Conservation (phyloP, 371 early-diverging fungal species). For the Mucor piriformis region DNA sequence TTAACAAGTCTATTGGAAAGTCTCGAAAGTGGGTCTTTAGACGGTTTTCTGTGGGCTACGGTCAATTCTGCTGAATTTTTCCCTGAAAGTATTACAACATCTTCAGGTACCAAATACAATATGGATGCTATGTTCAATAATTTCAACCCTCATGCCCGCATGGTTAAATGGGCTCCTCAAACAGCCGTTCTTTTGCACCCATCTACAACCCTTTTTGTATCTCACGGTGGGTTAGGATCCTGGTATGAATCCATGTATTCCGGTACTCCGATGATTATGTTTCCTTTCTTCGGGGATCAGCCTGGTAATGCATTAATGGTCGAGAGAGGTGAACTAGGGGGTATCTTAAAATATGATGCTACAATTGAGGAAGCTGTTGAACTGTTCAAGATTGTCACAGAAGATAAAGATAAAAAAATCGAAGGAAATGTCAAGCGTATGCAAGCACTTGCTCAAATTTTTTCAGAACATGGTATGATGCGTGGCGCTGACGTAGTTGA, state of each 20-base stretch:
- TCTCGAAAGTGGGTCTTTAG: constrained; percentile 23
- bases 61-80: constrained; percentile 14
- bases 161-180: constrained; percentile 43
- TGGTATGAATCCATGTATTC: constrained; percentile 39
- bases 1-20: constrained; percentile 24
- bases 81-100: constrained; percentile 13
- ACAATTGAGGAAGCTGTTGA: constrained; percentile 4
- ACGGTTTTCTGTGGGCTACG: constrained; percentile 21
- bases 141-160: not conserved
- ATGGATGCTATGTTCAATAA: constrained; percentile 4
- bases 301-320: constrained; percentile 14
- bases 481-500: constrained; percentile 33
- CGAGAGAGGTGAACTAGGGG: constrained; percentile 4
- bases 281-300: constrained; percentile 52
- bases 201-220: constrained; percentile 34
- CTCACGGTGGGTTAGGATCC: constrained; percentile 43
- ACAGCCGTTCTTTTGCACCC: constrained; percentile 41
- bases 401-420: constrained; percentile 11
- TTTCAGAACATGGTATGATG: constrained; percentile 11
- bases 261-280: constrained; percentile 34
- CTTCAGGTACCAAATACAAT: constrained; percentile 4
- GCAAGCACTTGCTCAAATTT: constrained; percentile 24
- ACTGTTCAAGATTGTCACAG: not conserved
- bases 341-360: not conserved
- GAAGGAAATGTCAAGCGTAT: constrained; percentile 9